Base-by-base conservation (phyloP, 1,284 basidiomycete species). In the Boletus hoseneyae region DNA sequence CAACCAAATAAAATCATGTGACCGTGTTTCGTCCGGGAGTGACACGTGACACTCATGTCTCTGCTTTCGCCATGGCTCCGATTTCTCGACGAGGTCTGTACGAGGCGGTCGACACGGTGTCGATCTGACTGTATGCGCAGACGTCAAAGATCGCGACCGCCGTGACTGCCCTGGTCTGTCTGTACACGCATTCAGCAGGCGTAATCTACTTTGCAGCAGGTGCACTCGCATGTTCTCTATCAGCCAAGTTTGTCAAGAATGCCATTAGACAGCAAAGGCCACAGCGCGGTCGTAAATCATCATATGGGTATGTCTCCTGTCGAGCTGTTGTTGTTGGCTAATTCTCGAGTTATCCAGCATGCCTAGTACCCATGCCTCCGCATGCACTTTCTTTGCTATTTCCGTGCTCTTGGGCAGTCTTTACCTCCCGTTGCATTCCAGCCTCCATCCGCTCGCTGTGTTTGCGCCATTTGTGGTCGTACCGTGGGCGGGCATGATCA, bases 321-420 rank as follows among this genome's bases (percentile, higher is more conserved):
- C 11, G 29, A 18, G 40, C 13, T 23, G 13, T 45, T n/a, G 37
- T 30, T 12, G 16, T 8, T 41, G 45, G 50, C 56, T 40, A 47
- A 10, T 50, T 55, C 5, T 63, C 61, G 27, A 30, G 23, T 33
- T n/a, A 13, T 51, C 54, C 62, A 90, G 90, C 3, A 93, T 94
- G 90, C 92, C 92, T 4, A 90, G 87, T 46, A 94, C 92, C 3
- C 92, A 95, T 65, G 87, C 90, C 4, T 87, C 89, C 3, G 75
- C 78, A 1, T 86, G 90, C 55, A 75, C 79, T 0, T 93, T 80
- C 69, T 90, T 82, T 64, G 80, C 81, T 15, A 72, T 77, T 6
- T 93, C 87, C 62, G 77, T 87, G 35, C 60, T 77, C 18, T 74
- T 92, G 10, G 79, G 83, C 8, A 80, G 77, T 58, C 27, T 70